These are phyloP conservation scores for Zygoascus sp. DNA, from an alignment of 1,139 yeast genomes.

Conservation along the genomic window DNA sequence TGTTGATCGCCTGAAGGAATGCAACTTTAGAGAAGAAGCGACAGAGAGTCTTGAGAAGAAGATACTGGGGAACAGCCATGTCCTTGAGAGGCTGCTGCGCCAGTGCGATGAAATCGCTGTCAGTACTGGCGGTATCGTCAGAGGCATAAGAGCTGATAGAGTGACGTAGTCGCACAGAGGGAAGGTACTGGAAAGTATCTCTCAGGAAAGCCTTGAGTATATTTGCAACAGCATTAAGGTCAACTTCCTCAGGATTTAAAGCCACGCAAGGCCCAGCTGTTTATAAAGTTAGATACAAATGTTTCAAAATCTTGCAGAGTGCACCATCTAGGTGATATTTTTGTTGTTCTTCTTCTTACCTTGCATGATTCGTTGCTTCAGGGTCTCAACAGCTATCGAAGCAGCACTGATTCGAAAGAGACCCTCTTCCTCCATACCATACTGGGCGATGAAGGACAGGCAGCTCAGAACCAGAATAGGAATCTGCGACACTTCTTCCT, in stretches of 20 bases:
- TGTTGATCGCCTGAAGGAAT: constrained; percentile 19
- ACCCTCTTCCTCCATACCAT: constrained; percentile 75
- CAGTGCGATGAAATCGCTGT: not conserved
- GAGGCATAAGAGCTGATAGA: constrained; percentile 6
- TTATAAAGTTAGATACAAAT: constrained; percentile 1
- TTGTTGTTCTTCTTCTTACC: constrained; percentile 18
- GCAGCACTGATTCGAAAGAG: constrained; percentile 80
- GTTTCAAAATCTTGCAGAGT: not conserved
- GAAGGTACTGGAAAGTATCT: constrained; percentile 8
- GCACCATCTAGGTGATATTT: too few species aligned
- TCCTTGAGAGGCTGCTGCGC: constrained; percentile 1
- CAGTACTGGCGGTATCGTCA: not conserved
- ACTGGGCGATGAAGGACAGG: constrained; percentile 21
- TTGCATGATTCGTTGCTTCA: constrained; percentile 60
- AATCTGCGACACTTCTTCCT: constrained; percentile 12
- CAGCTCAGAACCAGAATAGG: constrained; percentile 27
- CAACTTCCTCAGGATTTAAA: constrained; percentile 53
- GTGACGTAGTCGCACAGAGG: constrained; percentile 1
- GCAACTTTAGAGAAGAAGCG: constrained; percentile 6
- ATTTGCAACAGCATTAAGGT: constrained; percentile 80
- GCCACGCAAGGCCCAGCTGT: constrained; percentile 55
- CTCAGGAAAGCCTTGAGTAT: constrained; percentile 71
- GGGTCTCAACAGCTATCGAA: constrained; percentile 55
- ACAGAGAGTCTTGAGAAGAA: constrained; percentile 5
- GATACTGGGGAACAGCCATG: not conserved